Evolutionary conservation across 805 yeast species (phyloP), one percentile per base, ranked within the genome.

Genomic region (Metschnikowia matae): DNA sequence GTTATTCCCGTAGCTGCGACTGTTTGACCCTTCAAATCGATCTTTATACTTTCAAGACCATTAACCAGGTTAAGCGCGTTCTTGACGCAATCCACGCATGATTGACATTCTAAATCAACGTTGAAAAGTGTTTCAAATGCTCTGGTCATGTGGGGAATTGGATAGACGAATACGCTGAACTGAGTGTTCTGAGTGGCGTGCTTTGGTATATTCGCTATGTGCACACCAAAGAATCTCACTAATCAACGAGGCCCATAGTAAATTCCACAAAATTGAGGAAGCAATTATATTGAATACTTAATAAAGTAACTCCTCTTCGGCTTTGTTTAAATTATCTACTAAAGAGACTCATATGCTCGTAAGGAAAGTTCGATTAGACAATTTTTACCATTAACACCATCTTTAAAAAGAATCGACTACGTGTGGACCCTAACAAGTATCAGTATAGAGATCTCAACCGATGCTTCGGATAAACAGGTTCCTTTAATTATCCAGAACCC

Each of bases 51-150:
- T 3, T 75, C 65, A 2, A 89, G 66, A 0, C 85, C 86, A 6
- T 69, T 63, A 2, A 87, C 62, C 2, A 70, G 61, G 14, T 71
- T 60, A 15, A 92, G 71, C 4, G 87, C 85, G 1, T 65, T 56
- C 13, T 72, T 61, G 3, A 90, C 84, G 2, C 83, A 76, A 2
- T 77, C 75, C 11, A 84, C 84, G 64, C 97, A 89, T 10, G 79
- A 70, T 32, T 83, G 72, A 63, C 97, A 92, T 54, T 84, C 84
- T 79, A 92, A 73, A 6, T 94, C 90, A 48, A 90, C 94, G 11
- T 94, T 91, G 66, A 87, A 90, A 6, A 87, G 89, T 4, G 92
- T 81, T 72, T 86, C 77, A 52, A 73, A 74, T 43, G 63, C 45
- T 21, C 40, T 37, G 17, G 48, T 31, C 48, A 44, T 44, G 21